These are phyloP conservation scores for Colletotrichum tanaceti DNA, from an alignment of 2,329 filamentous ascomycete species.

Conservation along the genomic window DNA sequence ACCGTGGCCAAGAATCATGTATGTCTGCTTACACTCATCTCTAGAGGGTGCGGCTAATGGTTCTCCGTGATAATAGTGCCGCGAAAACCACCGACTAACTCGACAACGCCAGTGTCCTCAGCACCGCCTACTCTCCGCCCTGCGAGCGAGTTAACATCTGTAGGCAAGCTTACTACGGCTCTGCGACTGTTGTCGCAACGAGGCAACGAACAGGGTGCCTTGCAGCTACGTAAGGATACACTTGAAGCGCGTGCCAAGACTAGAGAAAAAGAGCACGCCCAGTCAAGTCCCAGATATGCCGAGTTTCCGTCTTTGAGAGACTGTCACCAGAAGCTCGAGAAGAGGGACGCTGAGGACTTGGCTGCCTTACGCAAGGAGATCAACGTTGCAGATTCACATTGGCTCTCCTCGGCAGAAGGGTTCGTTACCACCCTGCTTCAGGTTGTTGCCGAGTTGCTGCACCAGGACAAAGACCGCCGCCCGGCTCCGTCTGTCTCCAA, in stretches of 20 bases:
- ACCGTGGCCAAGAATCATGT: conserved; percentile 9
- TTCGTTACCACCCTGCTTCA: conserved; percentile 24
- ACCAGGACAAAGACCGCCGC: conserved; percentile 5
- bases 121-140: conserved; percentile 4
- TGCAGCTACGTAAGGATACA: conserved; percentile 17
- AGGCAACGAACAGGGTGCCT: conserved; percentile 15
- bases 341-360: conserved; percentile 24
- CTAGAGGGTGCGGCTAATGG: conserved; percentile 1
- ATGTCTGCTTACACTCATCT: background rate
- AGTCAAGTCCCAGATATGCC: conserved; percentile 14
- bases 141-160: background rate
- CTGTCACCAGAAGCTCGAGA: conserved; percentile 19
- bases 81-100: background rate
- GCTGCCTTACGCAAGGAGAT: conserved; percentile 9
- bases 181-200: conserved; percentile 15
- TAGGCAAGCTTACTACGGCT: conserved; percentile 15
- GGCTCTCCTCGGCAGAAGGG: conserved; percentile 3
- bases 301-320: conserved; percentile 35
- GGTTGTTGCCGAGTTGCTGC: conserved; percentile 11
- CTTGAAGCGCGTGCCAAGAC: conserved; percentile 17
- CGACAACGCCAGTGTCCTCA: conserved; percentile 17
- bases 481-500: background rate
- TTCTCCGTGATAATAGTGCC: conserved; percentile 6
- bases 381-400: conserved; percentile 1
- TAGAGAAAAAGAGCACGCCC: conserved; percentile 14